A percentile compares a stretch with the other conserved stretches of the same genome.
These are phyloP conservation scores for Myriosclerotinia duriaeana DNA, from an alignment of 2,329 filamentous ascomycete genomes.

Conservation along the genomic window DNA sequence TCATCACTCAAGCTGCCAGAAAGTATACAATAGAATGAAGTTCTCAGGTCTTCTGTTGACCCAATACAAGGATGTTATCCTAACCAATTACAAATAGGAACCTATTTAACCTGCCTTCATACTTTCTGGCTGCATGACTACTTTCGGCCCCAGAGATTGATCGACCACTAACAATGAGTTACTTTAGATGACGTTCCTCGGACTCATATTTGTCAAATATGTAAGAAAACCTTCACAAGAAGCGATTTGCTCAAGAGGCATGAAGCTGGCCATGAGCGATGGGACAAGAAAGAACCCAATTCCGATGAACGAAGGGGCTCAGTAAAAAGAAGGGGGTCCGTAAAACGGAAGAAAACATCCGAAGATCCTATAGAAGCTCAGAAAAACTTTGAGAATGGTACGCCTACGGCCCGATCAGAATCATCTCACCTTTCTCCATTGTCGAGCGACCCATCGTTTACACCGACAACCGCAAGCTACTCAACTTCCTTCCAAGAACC, in stretches of 20 bases:
- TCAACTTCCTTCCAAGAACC: slow-evolving; percentile 8
- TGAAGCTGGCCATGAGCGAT: slow-evolving; percentile 33
- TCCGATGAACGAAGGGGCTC: slow-evolving; percentile 8
- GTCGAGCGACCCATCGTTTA: background rate
- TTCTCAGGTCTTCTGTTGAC: too few relatives aligned
- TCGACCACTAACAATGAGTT: slow-evolving; percentile 17
- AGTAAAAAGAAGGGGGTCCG: slow-evolving; percentile 3
- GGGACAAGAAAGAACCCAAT: slow-evolving; percentile 28
- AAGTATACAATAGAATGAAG: too few relatives aligned
- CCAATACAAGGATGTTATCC: too few relatives aligned
- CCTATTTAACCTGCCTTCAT: too few relatives aligned
- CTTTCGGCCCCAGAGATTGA: background rate
- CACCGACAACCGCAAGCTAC: background rate
- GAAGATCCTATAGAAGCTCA: slow-evolving; percentile 4
- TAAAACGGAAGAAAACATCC: slow-evolving; percentile 27
- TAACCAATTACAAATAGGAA: too few relatives aligned
- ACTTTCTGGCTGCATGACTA: too few relatives aligned
- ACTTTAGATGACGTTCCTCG: slow-evolving; percentile 26
- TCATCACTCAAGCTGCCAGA: background rate
- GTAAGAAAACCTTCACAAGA: slow-evolving; percentile 34
- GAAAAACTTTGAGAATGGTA: slow-evolving; percentile 2
- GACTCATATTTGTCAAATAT: slow-evolving; percentile 33
- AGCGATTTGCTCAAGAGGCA: slow-evolving; percentile 35
- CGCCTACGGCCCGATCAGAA: background rate
- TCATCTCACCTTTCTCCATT: slow-evolving; percentile 17